Evolutionary conservation across 768 basidiomycete genomes (phyloP), one percentile per base, ranked within the genome.

Genomic region (Guyanaporus albipodus): DNA sequence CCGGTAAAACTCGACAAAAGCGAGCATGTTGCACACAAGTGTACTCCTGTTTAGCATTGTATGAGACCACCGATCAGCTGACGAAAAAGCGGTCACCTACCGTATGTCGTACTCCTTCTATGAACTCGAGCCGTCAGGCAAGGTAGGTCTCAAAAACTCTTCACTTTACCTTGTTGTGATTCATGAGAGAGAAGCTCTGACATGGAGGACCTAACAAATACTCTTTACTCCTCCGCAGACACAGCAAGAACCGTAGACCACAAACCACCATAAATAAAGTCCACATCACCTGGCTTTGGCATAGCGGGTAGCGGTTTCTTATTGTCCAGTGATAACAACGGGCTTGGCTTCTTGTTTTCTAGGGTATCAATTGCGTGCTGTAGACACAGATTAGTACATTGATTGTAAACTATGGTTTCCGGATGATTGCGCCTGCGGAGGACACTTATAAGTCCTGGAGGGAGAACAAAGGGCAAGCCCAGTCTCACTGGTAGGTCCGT

Each of bases 221-320:
- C 8, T 34, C 5, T 28, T 47, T 38, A 48, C 21, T 44, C 34
- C 27, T 32, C 22, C 17, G 14, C 27, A 36, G 23, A 32, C 24
- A 42, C 10, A 4, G n/a, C 42, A 22, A 40, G 15, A 42, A 39
- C 6, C 11, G 11, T 39, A 15, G 44, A 54, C 33, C 15, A 63
- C 75, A 38, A 66, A 83, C 85, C 84, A 48, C 87, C 85, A 62
- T 75, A 85, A n/a, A 89, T 78, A 44, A 89, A 76, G 53, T 86
- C 83, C 3, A 86, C 76, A 12, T 80, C 77, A 4, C 74, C 76
- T 31, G 71, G 75, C 47, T 69, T 67, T 7, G 86, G 87, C 72
- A 89, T 73, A 0, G 63, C 58, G 21, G 66, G 69, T 9, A 65
- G 67, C 55, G 56, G 71, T 61, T 28, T 59, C 26, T 66, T 60